A percentile compares a stretch with the other conserved stretches of the same genome.
Evolutionary conservation across 805 yeast genomes (phyloP).

Genomic region (Kuraishia cidri): DNA sequence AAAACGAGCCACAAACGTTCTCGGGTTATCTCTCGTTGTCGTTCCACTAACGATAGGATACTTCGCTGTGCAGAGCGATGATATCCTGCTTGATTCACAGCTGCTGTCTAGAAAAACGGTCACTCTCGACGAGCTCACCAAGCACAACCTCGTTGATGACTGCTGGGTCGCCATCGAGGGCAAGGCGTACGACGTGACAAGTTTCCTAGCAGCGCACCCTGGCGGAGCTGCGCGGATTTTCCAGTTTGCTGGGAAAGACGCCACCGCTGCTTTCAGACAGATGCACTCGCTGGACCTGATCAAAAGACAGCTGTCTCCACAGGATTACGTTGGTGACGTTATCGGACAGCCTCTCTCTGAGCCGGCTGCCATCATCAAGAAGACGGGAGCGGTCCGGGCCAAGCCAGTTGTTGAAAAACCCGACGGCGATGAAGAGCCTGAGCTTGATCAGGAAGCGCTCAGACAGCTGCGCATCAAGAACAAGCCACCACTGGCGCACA

Average conservation of each 20-base stretch:
- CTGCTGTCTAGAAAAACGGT: too few species aligned
- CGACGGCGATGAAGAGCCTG: conserved; percentile 14
- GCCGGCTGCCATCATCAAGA: conserved; percentile 19
- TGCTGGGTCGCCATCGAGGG: conserved; percentile 85
- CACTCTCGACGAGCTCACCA: conserved; percentile 29
- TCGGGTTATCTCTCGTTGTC: too few species aligned
- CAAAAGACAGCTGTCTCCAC: conserved; percentile 12
- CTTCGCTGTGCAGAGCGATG: too few species aligned
- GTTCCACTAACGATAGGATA: too few species aligned
- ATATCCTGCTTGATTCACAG: too few species aligned
- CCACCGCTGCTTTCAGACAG: conserved; percentile 21
- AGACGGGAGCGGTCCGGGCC: conserved; percentile 15
- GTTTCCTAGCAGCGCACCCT: conserved; percentile 37
- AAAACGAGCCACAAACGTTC: too few species aligned
- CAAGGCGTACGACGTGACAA: conserved; percentile 71
- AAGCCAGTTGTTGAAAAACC: conserved; percentile 4
- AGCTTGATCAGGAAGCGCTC: conserved; percentile 25
- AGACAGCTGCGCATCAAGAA: conserved; percentile 26
- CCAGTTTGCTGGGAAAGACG: conserved; percentile 41
- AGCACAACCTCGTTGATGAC: conserved; percentile 49
- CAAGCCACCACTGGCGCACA: conserved; percentile 60
- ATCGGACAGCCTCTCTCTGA: conserved; percentile 11
- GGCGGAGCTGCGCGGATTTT: conserved; percentile 40
- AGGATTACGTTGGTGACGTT: conserved; percentile 26
- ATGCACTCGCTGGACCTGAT: conserved; percentile 17